Evolutionary conservation across 768 basidiomycete species (phyloP), one percentile per base, ranked within the genome.

Genomic region (Sarcomyxa edulis): DNA sequence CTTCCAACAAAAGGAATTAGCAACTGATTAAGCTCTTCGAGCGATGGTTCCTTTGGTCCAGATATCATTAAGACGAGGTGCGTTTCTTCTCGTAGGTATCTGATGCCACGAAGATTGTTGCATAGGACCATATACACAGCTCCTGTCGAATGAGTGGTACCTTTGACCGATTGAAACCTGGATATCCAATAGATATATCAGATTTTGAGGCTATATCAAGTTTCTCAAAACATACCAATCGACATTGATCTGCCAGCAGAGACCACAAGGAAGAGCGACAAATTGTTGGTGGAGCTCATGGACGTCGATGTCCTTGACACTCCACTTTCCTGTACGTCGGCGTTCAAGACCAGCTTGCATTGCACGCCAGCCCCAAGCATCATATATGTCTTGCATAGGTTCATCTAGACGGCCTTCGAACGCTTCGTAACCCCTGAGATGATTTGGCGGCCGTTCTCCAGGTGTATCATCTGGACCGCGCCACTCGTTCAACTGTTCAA

Each of bases 341-440:
- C 54, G 39, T 19, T 48, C 30, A 1, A 59, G 39, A 1, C 53
- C 53, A 2, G 56, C 56, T 24, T 48, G 49, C 0, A 51, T 40
- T 1, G 43, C 38, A 4, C 47, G 21, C 58, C 58, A 59, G 0
- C 47, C 51, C 52, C 52, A 58, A 1, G 53, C 53, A 37, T 59
- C 55, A 31, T 37, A 40, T 7, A 58, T 51, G 40, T 59, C 51
- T 8, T 15, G 20, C 35, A 59, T 40, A 2, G 39, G 49, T 15
- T 21, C 26, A n/a, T n/a, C n/a, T 18, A 43, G 20, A 0, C 33
- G 43, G n/a, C 50, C 37, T 2, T 16, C 10, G 16, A 46, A 48
- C 5, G 47, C 43, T 6, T 31, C 35, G 16, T 32, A 40, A 10
- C 45, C 51, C n/a, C n/a, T n/a, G n/a, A n/a, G n/a, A n/a, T n/a